Evolutionary conservation across 1,139 yeast species (phyloP), one percentile per base, ranked within the genome.

Genomic region (Pneumocystis sp.): DNA sequence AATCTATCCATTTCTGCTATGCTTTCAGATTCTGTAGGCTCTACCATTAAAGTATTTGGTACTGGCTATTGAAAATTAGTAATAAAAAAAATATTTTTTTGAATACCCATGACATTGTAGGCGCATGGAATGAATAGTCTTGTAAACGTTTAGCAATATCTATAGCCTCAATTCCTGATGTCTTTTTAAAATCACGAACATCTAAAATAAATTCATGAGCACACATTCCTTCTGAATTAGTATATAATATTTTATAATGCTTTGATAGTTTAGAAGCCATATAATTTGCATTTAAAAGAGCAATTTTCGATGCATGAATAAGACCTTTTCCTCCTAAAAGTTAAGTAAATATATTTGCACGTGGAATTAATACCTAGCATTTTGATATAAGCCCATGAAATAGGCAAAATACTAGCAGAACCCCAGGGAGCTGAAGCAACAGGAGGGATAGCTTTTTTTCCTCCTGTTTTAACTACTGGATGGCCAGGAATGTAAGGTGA

Each of bases 71-170:
- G 25, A 44, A 44, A 44, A 44, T 44, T 44, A 31, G 34, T 31
- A 5, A 31, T 31, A 31, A 5, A 31, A 31, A 31, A 31, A 3
- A 31, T 31, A 31, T 31, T 31, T 31, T 31, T 31, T 31, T 5
- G 8, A 44, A 7, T 44, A 44, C 56, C 88, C 95, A 93, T 1
- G 97, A 93, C 89, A 93, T 85, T 63, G 98, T 93, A 70, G 98
- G 98, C 0, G 97, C 97, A 76, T 93, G 98, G 85, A 93, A 93
- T 1, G 97, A 97, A 74, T 91, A 93, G 77, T 93, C 98, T 77
- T 93, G 97, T 68, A 93, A 82, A 76, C 98, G 84, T 80, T 93
- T 93, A 67, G 98, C 97, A 68, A 93, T 85, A 75, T 93, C 98
- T 72, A 91, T 89, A 35, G 97, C 97, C 76, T 93, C 97, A 67